Base-by-base conservation (phyloP, 2,329 filamentous ascomycete species). In the Microdochium bolleyi region DNA sequence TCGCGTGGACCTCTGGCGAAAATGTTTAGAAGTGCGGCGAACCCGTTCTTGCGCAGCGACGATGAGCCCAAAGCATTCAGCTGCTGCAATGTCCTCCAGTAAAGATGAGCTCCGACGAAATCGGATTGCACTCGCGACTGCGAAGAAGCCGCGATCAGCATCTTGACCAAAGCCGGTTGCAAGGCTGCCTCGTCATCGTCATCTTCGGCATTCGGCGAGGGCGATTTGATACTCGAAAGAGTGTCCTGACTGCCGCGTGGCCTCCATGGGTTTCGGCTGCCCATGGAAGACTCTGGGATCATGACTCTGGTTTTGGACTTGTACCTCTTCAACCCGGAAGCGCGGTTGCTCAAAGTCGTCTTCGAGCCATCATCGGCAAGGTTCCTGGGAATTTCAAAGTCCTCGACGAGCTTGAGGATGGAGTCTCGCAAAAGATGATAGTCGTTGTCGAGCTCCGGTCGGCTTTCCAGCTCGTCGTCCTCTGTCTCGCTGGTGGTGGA, bases 351-450 rank as follows among this genome's bases (percentile, higher is more conserved):
- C 59, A 89, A 85, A 32, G 80, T 83, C 25, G 83, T 81, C 14
- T 77, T 78, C 44, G 77, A 74, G 27, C 76, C 78, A 50, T 81
- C 79, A 3, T 78, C 76, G 48, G 85, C 80, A 11, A 85, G 69
- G 44, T 79, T 82, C 51, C 86, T 83, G 0, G 87, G 85, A 46
- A 91, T 88, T 61, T 94, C 89, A 56, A 87, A 92, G 57, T 95
- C 89, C 61, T 90, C 82, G 1, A 94, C 87, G 3, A 95, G 75
- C 64, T 87, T 91, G 54, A 90, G 71, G 51, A 95, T 88, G 0
- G 89, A 88, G 55, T 90, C 85, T 54, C 92, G 85, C 3, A 95
- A 71, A 57, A 89, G 86, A 62, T 91, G 87, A 59, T 92, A 91
- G 62, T 91, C 88, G 60, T 87, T 88, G 65, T 88, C 84, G 3